phyloP scores from a whole-genome alignment of 306 rosid genomes.

The Cucumis sativus region Cucumber_9930_V3 NC_026655.2:26054501-26055000 shows the following conservation, averaged over 20 bases:
- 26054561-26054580: conserved; percentile 11
- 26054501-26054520: no score
- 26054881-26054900: neutral
- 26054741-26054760: conserved; percentile 1
- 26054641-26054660: conserved; percentile 21
- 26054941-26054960: neutral
- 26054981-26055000: neutral
- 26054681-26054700: neutral
- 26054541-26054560: conserved; percentile 12
- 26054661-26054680: conserved; percentile 12
- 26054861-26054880: neutral
- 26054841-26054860: neutral
- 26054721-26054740: neutral
- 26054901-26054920: neutral
- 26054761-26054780: conserved; percentile 11
- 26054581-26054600: neutral
- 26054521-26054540: no score
- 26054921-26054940: neutral
- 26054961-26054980: neutral
- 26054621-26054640: neutral
- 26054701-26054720: neutral
- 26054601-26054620: conserved; percentile 14
- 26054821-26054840: neutral
- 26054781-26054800: neutral
- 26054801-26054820: neutral